Evolutionary conservation across 805 yeast genomes (phyloP).

Genomic region (Dipodascopsis uninucleata): DNA sequence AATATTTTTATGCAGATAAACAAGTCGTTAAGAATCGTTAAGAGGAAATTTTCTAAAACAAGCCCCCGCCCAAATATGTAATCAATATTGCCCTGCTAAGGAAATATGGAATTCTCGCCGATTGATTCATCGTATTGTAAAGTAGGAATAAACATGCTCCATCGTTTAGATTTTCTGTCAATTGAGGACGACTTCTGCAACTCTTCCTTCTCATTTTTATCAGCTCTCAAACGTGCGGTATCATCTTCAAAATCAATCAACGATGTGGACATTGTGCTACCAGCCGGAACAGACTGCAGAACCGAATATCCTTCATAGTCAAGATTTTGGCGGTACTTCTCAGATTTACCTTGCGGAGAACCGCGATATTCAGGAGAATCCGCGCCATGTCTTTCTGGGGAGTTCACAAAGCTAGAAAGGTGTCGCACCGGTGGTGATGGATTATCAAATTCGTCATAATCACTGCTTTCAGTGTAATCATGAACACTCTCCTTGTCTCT

Average conservation of each 20-base stretch:
- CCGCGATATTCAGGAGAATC: conserved; percentile 19
- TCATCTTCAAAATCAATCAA: conserved; percentile 23
- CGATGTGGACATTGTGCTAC: conserved; percentile 10
- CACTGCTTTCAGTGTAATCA: conserved; percentile 13
- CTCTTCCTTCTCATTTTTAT: too few species aligned
- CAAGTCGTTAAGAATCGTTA: too few species aligned
- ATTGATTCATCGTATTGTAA: too few species aligned
- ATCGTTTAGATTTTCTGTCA: too few species aligned
- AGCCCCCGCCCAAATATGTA: too few species aligned
- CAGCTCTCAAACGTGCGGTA: too few species aligned
- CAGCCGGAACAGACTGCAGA: conserved; percentile 13
- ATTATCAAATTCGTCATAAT: conserved; percentile 10
- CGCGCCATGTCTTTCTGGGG: conserved; percentile 20
- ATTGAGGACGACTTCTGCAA: too few species aligned
- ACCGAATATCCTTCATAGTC: conserved; percentile 22
- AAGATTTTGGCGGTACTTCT: neutral
- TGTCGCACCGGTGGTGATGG: conserved; percentile 22
- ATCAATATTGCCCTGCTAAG: too few species aligned
- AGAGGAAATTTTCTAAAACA: too few species aligned
- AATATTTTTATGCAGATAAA: too few species aligned
- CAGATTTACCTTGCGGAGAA: conserved; percentile 10
- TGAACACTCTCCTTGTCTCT: conserved; percentile 6
- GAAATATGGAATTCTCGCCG: too few species aligned
- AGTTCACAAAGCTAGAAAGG: conserved; percentile 16
- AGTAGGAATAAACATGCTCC: too few species aligned